phyloP scores from a whole-genome alignment of 1,139 yeast genomes.

The Nematodospora anomalae region DNA sequence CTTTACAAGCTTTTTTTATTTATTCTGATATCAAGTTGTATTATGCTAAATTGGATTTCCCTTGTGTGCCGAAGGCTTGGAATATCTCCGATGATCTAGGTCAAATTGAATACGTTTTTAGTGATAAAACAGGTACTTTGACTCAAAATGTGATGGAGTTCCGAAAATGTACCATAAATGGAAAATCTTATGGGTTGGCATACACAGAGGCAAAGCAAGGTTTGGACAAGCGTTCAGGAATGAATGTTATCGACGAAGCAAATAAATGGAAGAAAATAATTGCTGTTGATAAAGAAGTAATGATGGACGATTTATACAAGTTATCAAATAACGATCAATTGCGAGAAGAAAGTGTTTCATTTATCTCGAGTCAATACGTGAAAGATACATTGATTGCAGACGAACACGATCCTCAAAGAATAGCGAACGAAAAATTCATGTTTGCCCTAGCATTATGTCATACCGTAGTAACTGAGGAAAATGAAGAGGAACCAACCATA shows the following conservation, averaged over 20 bases:
- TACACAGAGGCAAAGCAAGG: conserved; percentile 97
- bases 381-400: conserved; percentile 33
- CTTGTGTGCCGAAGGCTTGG: conserved; percentile 97
- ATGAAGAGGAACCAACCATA: conserved; percentile 55
- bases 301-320: conserved; percentile 57
- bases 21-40: conserved; percentile 87
- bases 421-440: conserved; percentile 77
- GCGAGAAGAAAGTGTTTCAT: conserved; percentile 68
- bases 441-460: conserved; percentile 87
- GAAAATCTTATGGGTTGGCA: conserved; percentile 87
- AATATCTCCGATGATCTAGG: conserved; percentile 96
- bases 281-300: conserved; percentile 57
- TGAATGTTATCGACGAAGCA: conserved; percentile 71
- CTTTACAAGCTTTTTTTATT: conserved; percentile 91
- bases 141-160: conserved; percentile 98
- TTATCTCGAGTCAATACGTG: conserved; percentile 65
- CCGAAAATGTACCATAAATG: conserved; percentile 87
- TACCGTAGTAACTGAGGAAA: conserved; percentile 78
- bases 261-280: conserved; percentile 64
- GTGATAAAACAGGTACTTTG: conserved; percentile 95
- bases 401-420: conserved; percentile 50
- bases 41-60: conserved; percentile 80
- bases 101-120: conserved; percentile 91
- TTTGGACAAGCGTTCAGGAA: conserved; percentile 81
- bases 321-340: conserved; percentile 58